These are phyloP conservation scores for Calocybe gangraenosa DNA, from an alignment of 768 basidiomycete genomes.

Conservation along the genomic window DNA sequence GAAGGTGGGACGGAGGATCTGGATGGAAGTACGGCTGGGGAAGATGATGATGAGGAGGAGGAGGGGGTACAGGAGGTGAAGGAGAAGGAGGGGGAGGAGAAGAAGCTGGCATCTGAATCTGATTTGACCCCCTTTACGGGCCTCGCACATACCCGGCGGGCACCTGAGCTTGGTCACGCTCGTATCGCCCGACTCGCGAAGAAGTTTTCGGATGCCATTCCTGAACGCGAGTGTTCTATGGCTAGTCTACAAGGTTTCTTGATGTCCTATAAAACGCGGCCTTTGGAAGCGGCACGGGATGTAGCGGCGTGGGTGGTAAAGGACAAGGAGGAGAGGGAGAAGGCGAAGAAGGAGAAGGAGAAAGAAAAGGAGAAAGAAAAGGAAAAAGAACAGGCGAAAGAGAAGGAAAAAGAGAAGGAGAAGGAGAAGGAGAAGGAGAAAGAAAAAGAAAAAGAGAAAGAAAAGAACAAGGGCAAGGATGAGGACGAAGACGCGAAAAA, in stretches of 20 bases:
- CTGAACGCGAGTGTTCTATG: conserved; percentile 32
- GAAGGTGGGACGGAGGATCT: not conserved
- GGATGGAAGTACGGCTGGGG: too few relatives aligned
- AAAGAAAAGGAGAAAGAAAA: too few relatives aligned
- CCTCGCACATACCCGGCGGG: conserved; percentile 23
- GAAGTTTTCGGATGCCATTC: conserved; percentile 43
- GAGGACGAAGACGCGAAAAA: too few relatives aligned
- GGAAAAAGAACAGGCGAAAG: too few relatives aligned
- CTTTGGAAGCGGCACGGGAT: conserved; percentile 41
- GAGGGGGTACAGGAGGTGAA: too few relatives aligned
- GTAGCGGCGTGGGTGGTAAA: conserved; percentile 36
- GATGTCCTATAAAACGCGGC: conserved; percentile 57
- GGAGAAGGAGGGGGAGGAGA: not conserved
- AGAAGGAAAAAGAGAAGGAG: too few relatives aligned
- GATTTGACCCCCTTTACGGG: conserved; percentile 15
- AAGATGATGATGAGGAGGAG: not conserved
- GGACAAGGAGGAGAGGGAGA: conserved; percentile 27
- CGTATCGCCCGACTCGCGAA: conserved; percentile 38
- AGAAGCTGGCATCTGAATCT: not conserved
- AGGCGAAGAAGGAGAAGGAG: not conserved
- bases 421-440: too few relatives aligned
- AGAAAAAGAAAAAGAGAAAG: too few relatives aligned
- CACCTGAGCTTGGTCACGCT: conserved; percentile 29
- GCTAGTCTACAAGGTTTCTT: conserved; percentile 40
- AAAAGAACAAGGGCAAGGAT: too few relatives aligned